Conservation (phyloP, 306 rosid genomes). For the Glycine latifolia region DNA sequence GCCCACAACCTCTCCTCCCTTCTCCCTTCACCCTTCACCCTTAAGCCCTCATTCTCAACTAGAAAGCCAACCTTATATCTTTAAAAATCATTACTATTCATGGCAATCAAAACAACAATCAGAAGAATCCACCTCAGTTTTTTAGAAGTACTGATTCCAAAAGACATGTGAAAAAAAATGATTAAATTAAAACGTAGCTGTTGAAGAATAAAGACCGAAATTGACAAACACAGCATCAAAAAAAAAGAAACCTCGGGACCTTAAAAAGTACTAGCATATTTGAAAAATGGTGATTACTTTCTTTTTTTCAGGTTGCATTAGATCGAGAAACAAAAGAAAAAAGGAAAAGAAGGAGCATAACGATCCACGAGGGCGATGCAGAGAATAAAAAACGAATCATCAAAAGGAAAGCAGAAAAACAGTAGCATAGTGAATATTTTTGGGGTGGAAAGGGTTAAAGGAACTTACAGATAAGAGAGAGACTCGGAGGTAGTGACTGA, state of each 20-base stretch:
- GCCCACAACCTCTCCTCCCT: no score
- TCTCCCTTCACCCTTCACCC: no score
- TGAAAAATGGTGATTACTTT: neutral
- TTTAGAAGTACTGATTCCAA: neutral
- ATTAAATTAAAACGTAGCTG: conserved; percentile 6
- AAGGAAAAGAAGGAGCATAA: neutral
- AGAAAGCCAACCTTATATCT: no score
- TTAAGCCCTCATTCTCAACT: no score
- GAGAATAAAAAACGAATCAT: neutral
- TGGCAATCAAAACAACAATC: conserved; percentile 8
- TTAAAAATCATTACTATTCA: neutral
- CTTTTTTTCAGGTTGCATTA: neutral
- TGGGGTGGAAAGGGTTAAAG: neutral
- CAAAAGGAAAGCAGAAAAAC: neutral
- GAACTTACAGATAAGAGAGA: neutral
- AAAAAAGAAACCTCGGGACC: neutral
- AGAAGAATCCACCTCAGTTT: conserved; percentile 27
- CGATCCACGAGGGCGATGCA: neutral
- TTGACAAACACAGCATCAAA: neutral
- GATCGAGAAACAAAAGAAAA: neutral
- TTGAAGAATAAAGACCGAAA: no score
- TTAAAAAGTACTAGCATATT: neutral
- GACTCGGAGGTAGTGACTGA: neutral
- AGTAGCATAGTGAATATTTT: neutral
- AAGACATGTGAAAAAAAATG: neutral